These are phyloP conservation scores for Colletotrichum godetiae DNA, from an alignment of 2,329 filamentous ascomycete genomes.

Conservation along the genomic window DNA sequence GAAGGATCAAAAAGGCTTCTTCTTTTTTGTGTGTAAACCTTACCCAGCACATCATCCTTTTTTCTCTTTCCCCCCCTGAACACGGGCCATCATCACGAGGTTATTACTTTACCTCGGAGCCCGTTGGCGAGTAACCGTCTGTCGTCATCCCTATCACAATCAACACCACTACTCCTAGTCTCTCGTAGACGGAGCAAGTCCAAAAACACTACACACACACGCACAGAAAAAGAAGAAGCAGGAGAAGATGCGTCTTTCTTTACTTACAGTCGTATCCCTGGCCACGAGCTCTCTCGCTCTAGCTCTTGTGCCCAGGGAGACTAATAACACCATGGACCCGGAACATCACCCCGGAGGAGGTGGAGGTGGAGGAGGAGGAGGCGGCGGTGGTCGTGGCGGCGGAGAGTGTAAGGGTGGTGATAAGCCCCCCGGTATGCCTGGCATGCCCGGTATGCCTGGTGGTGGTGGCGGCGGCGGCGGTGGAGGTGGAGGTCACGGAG, in stretches of 20 bases:
- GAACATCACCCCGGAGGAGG: not conserved
- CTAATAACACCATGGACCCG: not conserved
- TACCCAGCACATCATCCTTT: not conserved
- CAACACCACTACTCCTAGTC: not conserved
- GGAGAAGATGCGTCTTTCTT: slow-evolving; percentile 25
- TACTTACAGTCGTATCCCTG: slow-evolving; percentile 25
- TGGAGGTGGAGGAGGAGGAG: not conserved
- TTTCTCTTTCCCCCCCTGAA: not conserved
- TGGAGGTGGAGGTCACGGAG: not conserved
- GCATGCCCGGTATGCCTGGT: not conserved
- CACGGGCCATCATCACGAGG: not conserved
- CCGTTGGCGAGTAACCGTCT: not conserved
- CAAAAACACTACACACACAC: not conserved
- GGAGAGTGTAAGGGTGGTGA: not conserved
- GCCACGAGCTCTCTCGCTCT: slow-evolving; percentile 27
- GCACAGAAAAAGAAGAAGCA: not conserved
- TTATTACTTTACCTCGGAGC: not conserved
- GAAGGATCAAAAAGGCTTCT: not conserved
- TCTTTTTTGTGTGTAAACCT: not conserved
- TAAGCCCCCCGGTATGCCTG: not conserved
- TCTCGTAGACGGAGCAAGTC: not conserved
- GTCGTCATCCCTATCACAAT: not conserved
- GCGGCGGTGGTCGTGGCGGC: not conserved
- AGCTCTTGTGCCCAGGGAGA: not conserved
- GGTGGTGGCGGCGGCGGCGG: slow-evolving; percentile 3